These are phyloP conservation scores for Ziziphus jujuba DNA, from an alignment of 306 rosid species.

Conservation along the genomic window DNA sequence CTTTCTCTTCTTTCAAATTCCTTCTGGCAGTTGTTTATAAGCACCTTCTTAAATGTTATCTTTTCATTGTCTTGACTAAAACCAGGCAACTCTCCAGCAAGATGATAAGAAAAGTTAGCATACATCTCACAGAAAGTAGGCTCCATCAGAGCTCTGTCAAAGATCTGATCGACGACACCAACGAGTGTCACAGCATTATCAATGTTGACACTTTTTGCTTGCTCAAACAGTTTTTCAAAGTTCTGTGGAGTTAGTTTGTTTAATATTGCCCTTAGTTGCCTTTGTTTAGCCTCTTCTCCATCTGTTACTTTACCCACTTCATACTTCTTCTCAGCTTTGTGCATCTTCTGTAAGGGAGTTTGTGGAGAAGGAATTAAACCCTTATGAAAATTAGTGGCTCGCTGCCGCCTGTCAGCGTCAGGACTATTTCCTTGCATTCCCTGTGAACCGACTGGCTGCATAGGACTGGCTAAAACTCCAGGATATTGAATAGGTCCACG, in stretches of 20 bases:
- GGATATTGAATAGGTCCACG: conserved; percentile 53
- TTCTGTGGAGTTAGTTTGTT: conserved; percentile 97
- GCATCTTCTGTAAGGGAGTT: conserved; percentile 81
- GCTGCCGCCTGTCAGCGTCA: conserved; percentile 91
- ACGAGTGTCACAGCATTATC: conserved; percentile 72
- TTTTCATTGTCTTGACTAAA: conserved; percentile 77
- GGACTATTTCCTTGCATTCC: conserved; percentile 65
- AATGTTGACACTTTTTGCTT: conserved; percentile 85
- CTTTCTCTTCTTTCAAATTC: conserved; percentile 98
- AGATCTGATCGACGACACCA: conserved; percentile 93
- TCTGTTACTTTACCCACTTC: conserved; percentile 84
- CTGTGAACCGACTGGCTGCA: conserved; percentile 65
- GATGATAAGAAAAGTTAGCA: conserved; percentile 83
- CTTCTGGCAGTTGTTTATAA: conserved; percentile 92
- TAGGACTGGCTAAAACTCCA: conserved; percentile 78
- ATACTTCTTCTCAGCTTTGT: conserved; percentile 88
- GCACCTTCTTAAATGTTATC: conserved; percentile 84
- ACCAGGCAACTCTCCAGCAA: conserved; percentile 82
- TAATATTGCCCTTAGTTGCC: conserved; percentile 76
- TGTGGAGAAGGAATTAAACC: conserved; percentile 91
- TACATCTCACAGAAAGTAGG: conserved; percentile 99
- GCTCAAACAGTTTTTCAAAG: conserved; percentile 89
- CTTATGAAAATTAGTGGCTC: conserved; percentile 64
- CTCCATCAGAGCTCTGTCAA: conserved; percentile 95
- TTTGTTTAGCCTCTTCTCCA: conserved; percentile 78